Conservation (phyloP, 495 filamentous ascomycete species). For the Astrocystis sublimbata region DNA sequence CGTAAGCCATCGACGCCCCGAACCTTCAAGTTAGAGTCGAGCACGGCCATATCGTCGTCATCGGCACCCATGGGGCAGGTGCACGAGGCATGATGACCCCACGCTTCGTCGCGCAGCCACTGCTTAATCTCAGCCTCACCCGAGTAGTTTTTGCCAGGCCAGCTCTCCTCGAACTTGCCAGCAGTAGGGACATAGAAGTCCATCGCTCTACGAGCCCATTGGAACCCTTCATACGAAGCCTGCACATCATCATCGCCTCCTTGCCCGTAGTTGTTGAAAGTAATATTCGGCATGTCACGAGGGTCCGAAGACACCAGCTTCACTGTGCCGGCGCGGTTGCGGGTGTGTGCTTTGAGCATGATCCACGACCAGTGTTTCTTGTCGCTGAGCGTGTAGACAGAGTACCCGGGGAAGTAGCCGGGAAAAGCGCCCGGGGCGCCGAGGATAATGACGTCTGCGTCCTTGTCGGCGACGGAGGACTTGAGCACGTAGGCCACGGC, state of each 20-base stretch:
- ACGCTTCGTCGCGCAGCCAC: constrained; percentile 46
- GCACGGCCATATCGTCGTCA: constrained; percentile 45
- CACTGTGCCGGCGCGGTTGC: constrained; percentile 45
- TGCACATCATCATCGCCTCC: constrained; percentile 37
- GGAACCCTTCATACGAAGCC: constrained; percentile 45
- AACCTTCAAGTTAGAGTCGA: constrained; percentile 51
- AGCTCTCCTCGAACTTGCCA: constrained; percentile 41
- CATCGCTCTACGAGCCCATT: constrained; percentile 40
- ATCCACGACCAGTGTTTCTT: constrained; percentile 43
- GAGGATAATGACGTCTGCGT: constrained; percentile 22
- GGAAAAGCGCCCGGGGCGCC: constrained; percentile 36
- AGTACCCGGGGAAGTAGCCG: constrained; percentile 31
- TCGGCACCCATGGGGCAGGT: constrained; percentile 50
- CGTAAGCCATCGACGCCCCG: constrained; percentile 49
- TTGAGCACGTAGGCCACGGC: constrained; percentile 49
- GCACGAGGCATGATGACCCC: constrained; percentile 54
- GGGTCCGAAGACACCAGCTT: constrained; percentile 42
- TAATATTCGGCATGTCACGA: constrained; percentile 43
- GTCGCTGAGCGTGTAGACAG: not conserved
- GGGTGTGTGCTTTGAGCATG: constrained; percentile 37
- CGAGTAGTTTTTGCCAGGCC: constrained; percentile 41
- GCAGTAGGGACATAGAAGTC: constrained; percentile 33
- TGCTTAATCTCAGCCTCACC: constrained; percentile 35
- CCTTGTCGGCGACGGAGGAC: constrained; percentile 35
- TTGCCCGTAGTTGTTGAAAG: constrained; percentile 42